These are phyloP conservation scores for Neurospora intermedia DNA, from an alignment of 495 filamentous ascomycete species.

Conservation along the genomic window DNA sequence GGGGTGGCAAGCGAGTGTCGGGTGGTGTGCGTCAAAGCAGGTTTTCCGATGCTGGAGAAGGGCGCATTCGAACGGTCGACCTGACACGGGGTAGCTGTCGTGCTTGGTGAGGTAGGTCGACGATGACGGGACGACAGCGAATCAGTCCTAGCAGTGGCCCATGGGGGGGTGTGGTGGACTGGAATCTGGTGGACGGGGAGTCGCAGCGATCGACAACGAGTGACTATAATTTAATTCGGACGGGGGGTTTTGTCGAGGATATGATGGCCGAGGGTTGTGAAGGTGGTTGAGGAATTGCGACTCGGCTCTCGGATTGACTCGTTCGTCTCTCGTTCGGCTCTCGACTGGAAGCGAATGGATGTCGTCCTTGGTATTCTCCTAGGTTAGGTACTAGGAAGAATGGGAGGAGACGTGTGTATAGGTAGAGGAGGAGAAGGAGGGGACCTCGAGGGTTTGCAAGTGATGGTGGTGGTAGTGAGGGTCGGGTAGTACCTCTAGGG, in stretches of 20 bases:
- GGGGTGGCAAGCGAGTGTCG: constrained; percentile 7
- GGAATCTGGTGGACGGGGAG: neutral
- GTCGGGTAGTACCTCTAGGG: neutral
- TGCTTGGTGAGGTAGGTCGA: neutral
- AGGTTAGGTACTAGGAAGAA: neutral
- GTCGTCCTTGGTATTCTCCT: neutral
- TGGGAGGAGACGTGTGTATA: neutral
- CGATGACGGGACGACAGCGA: neutral
- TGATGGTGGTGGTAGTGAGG: neutral
- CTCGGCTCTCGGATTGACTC: neutral
- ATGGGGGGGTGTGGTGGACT: neutral
- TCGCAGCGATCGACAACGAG: neutral
- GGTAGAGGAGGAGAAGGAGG: neutral
- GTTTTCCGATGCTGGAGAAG: constrained; percentile 11
- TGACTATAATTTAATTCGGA: neutral
- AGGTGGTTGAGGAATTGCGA: neutral
- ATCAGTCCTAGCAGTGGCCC: neutral
- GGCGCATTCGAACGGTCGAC: constrained; percentile 7
- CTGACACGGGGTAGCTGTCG: neutral
- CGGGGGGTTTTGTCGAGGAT: neutral
- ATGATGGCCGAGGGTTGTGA: neutral
- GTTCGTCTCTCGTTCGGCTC: neutral
- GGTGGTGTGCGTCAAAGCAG: constrained; percentile 17
- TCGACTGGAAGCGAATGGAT: neutral
- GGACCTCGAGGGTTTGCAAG: neutral